These are phyloP conservation scores for Naegleria fowleri DNA, from an alignment of 208 protist genomes.

Conservation along the genomic window DNA sequence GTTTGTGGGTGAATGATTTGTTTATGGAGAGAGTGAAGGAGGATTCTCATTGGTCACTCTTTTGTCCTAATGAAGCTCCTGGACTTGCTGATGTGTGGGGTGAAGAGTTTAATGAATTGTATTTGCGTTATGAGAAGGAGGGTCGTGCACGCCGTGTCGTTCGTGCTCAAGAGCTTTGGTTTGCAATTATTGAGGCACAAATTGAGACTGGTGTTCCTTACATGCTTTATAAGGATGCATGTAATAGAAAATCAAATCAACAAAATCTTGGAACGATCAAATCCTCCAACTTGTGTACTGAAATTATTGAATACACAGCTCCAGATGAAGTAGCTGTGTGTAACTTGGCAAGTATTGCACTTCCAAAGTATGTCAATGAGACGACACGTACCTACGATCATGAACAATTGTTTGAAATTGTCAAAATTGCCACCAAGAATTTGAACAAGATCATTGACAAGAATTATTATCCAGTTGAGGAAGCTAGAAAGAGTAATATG, in stretches of 20 bases:
- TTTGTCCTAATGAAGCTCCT: constrained; percentile 91
- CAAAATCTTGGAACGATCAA: constrained; percentile 98
- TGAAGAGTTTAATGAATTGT: constrained; percentile 88
- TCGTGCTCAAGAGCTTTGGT: constrained; percentile 95
- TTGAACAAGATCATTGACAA: constrained; percentile 97
- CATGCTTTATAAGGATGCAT: constrained; percentile 98
- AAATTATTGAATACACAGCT: constrained; percentile 97
- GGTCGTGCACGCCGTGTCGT: constrained; percentile 72
- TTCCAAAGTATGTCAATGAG: constrained; percentile 88
- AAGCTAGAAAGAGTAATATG: constrained; percentile 88
- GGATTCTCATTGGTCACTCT: constrained; percentile 89
- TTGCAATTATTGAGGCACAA: constrained; percentile 95
- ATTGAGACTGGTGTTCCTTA: constrained; percentile 98
- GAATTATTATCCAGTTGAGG: constrained; percentile 96
- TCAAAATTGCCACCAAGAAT: constrained; percentile 84
- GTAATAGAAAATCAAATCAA: constrained; percentile 98
- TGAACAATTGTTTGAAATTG: constrained; percentile 75
- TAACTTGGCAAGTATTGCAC: constrained; percentile 96
- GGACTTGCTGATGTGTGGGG: constrained; percentile 91
- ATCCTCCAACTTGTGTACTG: constrained; percentile 96
- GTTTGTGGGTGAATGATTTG: constrained; percentile 96
- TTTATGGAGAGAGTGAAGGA: constrained; percentile 97
- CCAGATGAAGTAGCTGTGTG: constrained; percentile 96
- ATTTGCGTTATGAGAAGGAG: constrained; percentile 83
- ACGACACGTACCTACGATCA: constrained; percentile 72